phyloP scores from a whole-genome alignment of 2,329 filamentous ascomycete species.

The Juglanconis juglandina region DNA sequence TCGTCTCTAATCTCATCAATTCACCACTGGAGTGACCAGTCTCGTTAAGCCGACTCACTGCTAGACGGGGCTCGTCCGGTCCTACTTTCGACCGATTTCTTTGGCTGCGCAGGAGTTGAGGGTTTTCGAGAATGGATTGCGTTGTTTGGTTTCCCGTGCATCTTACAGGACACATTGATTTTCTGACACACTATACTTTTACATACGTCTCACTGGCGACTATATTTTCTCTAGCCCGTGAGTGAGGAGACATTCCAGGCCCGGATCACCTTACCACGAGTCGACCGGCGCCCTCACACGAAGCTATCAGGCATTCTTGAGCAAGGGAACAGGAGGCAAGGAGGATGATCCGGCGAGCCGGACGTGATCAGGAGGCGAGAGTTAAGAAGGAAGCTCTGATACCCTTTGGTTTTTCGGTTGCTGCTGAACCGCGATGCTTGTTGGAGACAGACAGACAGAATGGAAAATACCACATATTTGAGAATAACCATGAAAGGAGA shows the following conservation, averaged over 20 bases:
- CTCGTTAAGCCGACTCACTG: background rate
- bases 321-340: background rate
- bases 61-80: background rate
- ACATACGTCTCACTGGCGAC: slow-evolving; percentile 3
- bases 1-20: slow-evolving; percentile 9
- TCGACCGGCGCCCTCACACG: background rate
- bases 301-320: background rate
- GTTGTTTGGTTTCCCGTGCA: slow-evolving; percentile 10
- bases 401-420: slow-evolving; percentile 4
- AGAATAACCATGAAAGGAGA: background rate
- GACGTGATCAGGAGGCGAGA: background rate
- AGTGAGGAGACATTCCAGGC: background rate
- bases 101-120: slow-evolving; percentile 15
- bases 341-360: background rate
- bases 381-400: slow-evolving; percentile 6
- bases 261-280: background rate
- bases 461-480: background rate
- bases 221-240: background rate
- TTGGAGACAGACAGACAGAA: slow-evolving; percentile 2
- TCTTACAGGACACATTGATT: slow-evolving; percentile 8
- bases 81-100: background rate
- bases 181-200: slow-evolving; percentile 5
- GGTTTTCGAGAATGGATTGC: slow-evolving; percentile 11
- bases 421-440: background rate
- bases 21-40: background rate